A percentile compares a stretch with the other conserved stretches of the same genome.
Conservation (phyloP, 306 rosid genomes). For the Vigna hirtella region DNA sequence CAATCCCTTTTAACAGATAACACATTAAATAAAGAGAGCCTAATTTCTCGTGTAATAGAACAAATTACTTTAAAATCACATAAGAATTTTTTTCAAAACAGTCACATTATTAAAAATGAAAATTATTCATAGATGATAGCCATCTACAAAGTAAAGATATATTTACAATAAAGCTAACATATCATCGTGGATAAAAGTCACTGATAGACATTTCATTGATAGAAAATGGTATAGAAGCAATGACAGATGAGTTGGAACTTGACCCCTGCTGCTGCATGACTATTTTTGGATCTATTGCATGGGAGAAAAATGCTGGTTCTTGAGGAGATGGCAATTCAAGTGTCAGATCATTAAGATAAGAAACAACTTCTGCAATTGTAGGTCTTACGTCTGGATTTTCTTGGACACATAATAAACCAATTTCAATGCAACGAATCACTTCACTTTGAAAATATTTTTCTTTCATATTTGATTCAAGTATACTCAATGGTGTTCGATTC, state of each 20-base stretch:
- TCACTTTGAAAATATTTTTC: not conserved
- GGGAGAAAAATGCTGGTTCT: conserved; percentile 6
- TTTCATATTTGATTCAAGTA: not conserved
- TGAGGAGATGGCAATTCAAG: not conserved
- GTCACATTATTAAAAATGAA: too few species aligned
- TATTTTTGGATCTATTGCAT: not conserved
- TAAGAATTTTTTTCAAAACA: too few species aligned
- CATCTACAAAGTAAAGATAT: too few species aligned
- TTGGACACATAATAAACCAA: conserved; percentile 3
- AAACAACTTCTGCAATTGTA: not conserved
- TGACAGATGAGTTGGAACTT: not conserved
- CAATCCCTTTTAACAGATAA: too few species aligned
- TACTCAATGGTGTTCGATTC: not conserved
- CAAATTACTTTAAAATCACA: too few species aligned
- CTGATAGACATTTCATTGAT: conserved; percentile 29
- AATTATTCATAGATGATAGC: too few species aligned
- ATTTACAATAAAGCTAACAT: too few species aligned
- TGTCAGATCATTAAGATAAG: not conserved
- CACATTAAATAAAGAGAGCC: too few species aligned
- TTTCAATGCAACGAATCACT: not conserved
- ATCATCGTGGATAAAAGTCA: not conserved
- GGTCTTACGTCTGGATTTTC: not conserved
- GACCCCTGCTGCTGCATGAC: not conserved
- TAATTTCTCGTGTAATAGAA: too few species aligned
- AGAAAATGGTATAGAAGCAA: conserved; percentile 1